These are phyloP conservation scores for Sclerotinia trifoliorum DNA, from an alignment of 2,329 filamentous ascomycete genomes.

Conservation along the genomic window DNA sequence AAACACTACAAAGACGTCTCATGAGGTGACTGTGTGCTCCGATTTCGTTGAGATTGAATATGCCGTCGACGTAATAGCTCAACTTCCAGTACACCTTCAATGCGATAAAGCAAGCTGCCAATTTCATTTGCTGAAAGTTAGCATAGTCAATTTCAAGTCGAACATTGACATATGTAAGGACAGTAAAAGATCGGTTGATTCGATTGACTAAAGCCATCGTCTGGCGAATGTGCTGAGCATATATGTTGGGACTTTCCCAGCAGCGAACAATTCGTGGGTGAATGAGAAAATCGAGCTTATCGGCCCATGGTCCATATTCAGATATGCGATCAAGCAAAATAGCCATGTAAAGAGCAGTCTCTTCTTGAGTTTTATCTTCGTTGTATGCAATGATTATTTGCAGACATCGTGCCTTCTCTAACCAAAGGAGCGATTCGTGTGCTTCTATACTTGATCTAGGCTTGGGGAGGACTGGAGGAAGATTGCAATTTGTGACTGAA, in stretches of 20 bases:
- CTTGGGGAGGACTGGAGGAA: neutral
- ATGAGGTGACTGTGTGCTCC: neutral
- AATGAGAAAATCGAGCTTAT: neutral
- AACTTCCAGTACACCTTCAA: neutral
- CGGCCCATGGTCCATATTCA: conserved; percentile 4
- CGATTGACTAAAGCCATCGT: neutral
- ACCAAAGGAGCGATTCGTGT: conserved; percentile 7
- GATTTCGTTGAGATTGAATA: neutral
- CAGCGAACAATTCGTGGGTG: neutral
- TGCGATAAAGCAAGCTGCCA: conserved; percentile 2
- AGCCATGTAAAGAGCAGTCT: conserved; percentile 5
- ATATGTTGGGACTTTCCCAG: neutral
- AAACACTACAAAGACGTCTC: neutral
- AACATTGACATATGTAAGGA: neutral
- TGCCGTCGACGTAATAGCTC: neutral
- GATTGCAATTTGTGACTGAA: neutral
- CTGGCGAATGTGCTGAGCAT: neutral
- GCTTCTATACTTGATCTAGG: neutral
- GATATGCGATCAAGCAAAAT: neutral
- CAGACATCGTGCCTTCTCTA: neutral
- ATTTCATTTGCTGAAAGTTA: conserved; percentile 7
- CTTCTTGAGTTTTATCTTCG: neutral
- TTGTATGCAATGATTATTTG: conserved; percentile 7
- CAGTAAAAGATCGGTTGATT: neutral
- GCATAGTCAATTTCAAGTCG: conserved; percentile 1